A percentile compares a stretch with the other conserved stretches of the same genome.
Evolutionary conservation across 2,329 filamentous ascomycete species (phyloP).

Genomic region (Aspergillus melleus): DNA sequence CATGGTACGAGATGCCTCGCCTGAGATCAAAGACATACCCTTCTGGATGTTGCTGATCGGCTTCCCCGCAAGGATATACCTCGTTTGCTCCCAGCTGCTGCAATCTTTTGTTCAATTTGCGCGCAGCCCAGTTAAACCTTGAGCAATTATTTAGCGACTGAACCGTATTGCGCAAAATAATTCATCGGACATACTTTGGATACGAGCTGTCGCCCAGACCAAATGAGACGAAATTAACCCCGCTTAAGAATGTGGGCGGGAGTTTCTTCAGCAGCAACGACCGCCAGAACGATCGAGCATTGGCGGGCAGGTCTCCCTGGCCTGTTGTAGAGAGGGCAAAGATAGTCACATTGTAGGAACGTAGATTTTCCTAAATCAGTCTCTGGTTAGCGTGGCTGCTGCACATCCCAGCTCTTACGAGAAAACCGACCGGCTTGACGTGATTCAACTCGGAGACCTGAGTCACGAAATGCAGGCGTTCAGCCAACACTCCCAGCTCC

Average conservation of each 20-base stretch:
- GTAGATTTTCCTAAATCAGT: background rate
- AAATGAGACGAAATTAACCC: conserved; percentile 77
- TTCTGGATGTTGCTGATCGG: conserved; percentile 90
- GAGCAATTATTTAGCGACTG: background rate
- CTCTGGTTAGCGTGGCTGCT: background rate
- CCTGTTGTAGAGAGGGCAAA: conserved; percentile 90
- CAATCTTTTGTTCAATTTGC: conserved; percentile 82
- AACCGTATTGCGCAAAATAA: background rate
- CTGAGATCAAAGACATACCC: conserved; percentile 59
- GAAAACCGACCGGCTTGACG: conserved; percentile 66
- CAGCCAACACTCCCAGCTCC: conserved; percentile 72
- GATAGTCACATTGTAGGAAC: conserved; percentile 43
- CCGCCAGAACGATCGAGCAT: conserved; percentile 81
- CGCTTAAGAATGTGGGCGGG: conserved; percentile 65
- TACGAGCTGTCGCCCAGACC: conserved; percentile 95
- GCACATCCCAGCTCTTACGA: conserved; percentile 12
- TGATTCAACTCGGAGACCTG: conserved; percentile 75
- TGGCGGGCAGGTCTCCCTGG: conserved; percentile 87
- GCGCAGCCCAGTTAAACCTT: conserved; percentile 89
- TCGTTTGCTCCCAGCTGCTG: conserved; percentile 78
- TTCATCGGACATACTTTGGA: conserved; percentile 64
- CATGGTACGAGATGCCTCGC: background rate
- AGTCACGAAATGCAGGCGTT: conserved; percentile 76
- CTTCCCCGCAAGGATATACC: conserved; percentile 77
- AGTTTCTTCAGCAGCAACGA: conserved; percentile 77